Percentiles rank a stretch among this genome's conserved stretches.
These are phyloP conservation scores for Clonostachys byssicola DNA, from an alignment of 2,329 filamentous ascomycete species.

Conservation along the genomic window DNA sequence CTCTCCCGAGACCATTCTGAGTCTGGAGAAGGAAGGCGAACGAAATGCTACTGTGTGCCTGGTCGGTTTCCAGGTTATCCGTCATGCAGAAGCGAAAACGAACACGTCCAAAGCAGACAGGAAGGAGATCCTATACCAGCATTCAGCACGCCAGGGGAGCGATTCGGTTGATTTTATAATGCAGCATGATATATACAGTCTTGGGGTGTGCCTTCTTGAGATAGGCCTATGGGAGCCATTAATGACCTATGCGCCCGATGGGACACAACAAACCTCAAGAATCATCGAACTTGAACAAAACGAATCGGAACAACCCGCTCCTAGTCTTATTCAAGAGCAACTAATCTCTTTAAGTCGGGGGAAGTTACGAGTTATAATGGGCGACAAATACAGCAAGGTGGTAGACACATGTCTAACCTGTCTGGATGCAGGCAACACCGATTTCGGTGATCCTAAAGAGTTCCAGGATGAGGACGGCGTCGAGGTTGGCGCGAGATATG, in stretches of 20 bases:
- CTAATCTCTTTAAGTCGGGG: not conserved
- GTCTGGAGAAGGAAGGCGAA: not conserved
- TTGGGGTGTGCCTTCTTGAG: not conserved
- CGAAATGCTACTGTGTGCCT: not conserved
- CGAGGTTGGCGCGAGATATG: slow-evolving; percentile 17
- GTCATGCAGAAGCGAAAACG: slow-evolving; percentile 6
- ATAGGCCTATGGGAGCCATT: not conserved
- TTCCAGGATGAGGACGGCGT: slow-evolving; percentile 22
- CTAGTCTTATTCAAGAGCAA: not conserved
- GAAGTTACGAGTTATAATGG: slow-evolving; percentile 14
- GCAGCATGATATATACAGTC: slow-evolving; percentile 52
- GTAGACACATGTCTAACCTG: slow-evolving; percentile 25
- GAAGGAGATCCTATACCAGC: slow-evolving; percentile 33
- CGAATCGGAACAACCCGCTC: not conserved
- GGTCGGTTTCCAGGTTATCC: slow-evolving; percentile 7
- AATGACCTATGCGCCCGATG: not conserved
- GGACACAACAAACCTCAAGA: not conserved
- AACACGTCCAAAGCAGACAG: not conserved
- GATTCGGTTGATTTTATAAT: slow-evolving; percentile 31
- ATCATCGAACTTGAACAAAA: not conserved
- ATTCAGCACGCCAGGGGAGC: slow-evolving; percentile 39
- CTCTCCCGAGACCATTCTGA: slow-evolving; percentile 7
- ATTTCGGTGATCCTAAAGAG: slow-evolving; percentile 17
- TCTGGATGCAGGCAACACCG: slow-evolving; percentile 18
- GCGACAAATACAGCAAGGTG: slow-evolving; percentile 19